These are phyloP conservation scores for Macadamia tetraphylla DNA, from an alignment of 164 flowering plant species.

Conservation along the genomic window DNA sequence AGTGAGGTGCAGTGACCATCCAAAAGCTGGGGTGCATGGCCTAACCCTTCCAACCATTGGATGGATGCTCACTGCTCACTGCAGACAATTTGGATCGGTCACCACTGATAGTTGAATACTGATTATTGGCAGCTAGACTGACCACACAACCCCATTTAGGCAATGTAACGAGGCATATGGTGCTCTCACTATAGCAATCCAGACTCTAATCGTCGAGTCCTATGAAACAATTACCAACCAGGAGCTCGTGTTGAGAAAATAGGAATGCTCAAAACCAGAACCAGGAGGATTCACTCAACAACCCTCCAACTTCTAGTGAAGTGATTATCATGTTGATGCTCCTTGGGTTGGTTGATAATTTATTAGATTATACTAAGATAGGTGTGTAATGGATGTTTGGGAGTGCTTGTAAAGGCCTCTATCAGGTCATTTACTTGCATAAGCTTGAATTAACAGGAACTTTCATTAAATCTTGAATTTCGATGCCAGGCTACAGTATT, in stretches of 20 bases:
- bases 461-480: not conserved
- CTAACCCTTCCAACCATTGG: no score
- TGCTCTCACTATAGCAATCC: conserved; percentile 92
- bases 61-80: no score
- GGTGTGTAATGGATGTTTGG: not conserved
- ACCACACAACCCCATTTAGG: conserved; percentile 82
- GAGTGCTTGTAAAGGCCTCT: not conserved
- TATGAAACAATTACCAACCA: conserved; percentile 50
- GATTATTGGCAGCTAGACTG: conserved; percentile 83
- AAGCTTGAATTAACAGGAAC: no score
- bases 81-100: no score
- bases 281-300: conserved; percentile 75
- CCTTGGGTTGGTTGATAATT: conserved; percentile 55
- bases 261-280: conserved; percentile 39
- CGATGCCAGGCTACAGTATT: not conserved
- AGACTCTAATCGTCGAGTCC: conserved; percentile 53
- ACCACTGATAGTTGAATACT: conserved; percentile 52
- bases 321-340: conserved; percentile 50
- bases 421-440: not conserved
- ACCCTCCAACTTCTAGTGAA: conserved; percentile 79
- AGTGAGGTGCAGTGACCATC: no score
- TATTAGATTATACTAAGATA: no score
- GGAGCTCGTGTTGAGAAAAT: conserved; percentile 67
- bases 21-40: no score
- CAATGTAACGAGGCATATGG: conserved; percentile 53